Evolutionary conservation across 352 stramenopile species (phyloP).

Genomic region (Phytophthora foliorum): DNA sequence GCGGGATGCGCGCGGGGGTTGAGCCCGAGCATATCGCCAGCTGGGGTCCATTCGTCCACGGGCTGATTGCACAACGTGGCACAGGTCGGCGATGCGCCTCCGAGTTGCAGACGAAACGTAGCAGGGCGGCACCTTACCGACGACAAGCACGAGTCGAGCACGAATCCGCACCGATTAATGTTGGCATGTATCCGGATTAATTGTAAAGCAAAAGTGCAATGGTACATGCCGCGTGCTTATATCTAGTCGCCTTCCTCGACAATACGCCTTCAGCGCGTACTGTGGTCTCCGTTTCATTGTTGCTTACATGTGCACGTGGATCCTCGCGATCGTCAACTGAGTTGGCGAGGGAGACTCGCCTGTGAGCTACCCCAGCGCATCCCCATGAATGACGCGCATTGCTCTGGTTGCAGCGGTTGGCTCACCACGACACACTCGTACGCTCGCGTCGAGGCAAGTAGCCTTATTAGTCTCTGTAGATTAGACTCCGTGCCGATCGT

Average conservation of each 20-base stretch:
- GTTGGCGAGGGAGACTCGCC: slow-evolving; percentile 4
- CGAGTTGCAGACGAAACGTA: slow-evolving; percentile 15
- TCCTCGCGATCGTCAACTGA: slow-evolving; percentile 17
- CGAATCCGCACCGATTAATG: slow-evolving; percentile 13
- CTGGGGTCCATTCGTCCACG: slow-evolving; percentile 25
- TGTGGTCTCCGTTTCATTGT: slow-evolving; percentile 6
- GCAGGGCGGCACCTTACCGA: not conserved
- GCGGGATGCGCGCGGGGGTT: slow-evolving; percentile 5
- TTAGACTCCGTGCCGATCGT: slow-evolving; percentile 15
- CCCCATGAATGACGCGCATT: slow-evolving; percentile 10
- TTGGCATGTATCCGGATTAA: slow-evolving; percentile 16
- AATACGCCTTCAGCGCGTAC: not conserved
- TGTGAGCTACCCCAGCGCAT: slow-evolving; percentile 19
- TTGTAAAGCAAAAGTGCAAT: not conserved
- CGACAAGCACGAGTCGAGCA: not conserved
- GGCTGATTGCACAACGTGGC: slow-evolving; percentile 35
- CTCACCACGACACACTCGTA: slow-evolving; percentile 19
- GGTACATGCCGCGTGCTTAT: not conserved
- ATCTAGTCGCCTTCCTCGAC: not conserved
- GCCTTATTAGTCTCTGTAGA: slow-evolving; percentile 12
- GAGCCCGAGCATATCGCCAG: slow-evolving; percentile 1
- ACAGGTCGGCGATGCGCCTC: slow-evolving; percentile 1
- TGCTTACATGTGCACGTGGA: not conserved
- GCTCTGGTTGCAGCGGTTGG: slow-evolving; percentile 16
- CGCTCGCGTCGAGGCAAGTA: slow-evolving; percentile 1